phyloP scores from a whole-genome alignment of 495 filamentous ascomycete genomes.

The Friedmanniomyces simplex region DNA sequence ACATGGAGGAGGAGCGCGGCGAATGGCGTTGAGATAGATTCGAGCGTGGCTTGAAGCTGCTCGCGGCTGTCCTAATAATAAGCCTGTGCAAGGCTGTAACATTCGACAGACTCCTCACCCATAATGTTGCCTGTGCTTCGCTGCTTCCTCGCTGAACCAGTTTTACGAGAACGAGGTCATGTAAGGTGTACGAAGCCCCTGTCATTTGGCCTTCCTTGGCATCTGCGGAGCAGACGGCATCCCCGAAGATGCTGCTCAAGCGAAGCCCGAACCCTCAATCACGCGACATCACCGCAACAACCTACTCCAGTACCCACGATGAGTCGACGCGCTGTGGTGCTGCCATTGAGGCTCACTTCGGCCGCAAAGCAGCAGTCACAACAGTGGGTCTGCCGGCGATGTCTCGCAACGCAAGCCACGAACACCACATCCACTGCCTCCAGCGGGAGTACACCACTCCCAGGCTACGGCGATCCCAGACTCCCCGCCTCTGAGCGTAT shows the following conservation, averaged over 20 bases:
- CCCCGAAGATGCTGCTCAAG: neutral
- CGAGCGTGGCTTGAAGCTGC: too few relatives aligned
- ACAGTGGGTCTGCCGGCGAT: slow-evolving; percentile 17
- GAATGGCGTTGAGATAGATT: too few relatives aligned
- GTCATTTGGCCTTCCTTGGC: neutral
- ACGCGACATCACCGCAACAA: slow-evolving; percentile 7
- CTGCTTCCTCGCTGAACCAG: too few relatives aligned
- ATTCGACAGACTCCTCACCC: too few relatives aligned
- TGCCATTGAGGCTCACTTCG: slow-evolving; percentile 7
- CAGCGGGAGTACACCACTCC: neutral
- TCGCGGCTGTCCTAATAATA: too few relatives aligned
- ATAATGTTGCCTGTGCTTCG: too few relatives aligned
- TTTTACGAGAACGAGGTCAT: too few relatives aligned
- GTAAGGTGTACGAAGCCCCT: neutral
- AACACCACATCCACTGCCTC: neutral
- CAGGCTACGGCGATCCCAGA: slow-evolving; percentile 6
- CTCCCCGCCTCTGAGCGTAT: neutral
- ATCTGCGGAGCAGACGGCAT: neutral
- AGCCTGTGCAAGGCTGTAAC: too few relatives aligned
- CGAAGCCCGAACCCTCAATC: neutral
- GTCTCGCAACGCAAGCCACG: slow-evolving; percentile 13
- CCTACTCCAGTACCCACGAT: neutral
- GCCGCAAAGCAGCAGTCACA: neutral
- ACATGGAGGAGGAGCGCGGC: too few relatives aligned
- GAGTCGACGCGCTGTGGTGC: slow-evolving; percentile 5